Conservation (phyloP, 2,329 filamentous ascomycete species). For the Chaetomium strumarium region DNA sequence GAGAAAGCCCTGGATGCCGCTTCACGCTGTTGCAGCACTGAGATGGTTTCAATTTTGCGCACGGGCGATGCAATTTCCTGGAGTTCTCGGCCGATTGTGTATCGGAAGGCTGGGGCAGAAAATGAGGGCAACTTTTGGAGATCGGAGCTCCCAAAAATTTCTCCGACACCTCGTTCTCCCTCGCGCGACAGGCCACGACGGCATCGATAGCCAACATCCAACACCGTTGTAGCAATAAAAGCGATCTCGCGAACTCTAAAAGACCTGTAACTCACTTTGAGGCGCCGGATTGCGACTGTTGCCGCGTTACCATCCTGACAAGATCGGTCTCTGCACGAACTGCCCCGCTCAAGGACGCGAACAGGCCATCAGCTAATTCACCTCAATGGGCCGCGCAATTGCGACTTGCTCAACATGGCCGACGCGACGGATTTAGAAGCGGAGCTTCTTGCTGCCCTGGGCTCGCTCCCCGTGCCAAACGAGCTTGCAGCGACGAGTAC, state of each 20-base stretch:
- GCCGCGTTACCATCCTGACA: no score
- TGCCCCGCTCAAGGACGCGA: neutral
- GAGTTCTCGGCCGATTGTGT: constrained; percentile 18
- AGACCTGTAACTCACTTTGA: no score
- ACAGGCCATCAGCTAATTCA: neutral
- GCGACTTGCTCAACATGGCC: constrained; percentile 20
- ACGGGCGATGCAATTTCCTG: neutral
- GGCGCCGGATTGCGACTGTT: no score
- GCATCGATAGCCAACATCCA: no score
- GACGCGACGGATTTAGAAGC: constrained; percentile 21
- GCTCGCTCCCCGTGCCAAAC: constrained; percentile 1
- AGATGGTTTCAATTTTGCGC: neutral
- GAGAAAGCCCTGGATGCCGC: neutral
- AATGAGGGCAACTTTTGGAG: constrained; percentile 27
- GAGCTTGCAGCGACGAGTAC: neutral
- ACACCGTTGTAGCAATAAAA: no score
- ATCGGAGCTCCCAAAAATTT: constrained; percentile 15
- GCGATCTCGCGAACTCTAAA: no score
- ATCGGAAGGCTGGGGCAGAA: constrained; percentile 27
- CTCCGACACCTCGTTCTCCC: neutral
- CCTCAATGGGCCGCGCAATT: constrained; percentile 17
- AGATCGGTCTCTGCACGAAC: no score
- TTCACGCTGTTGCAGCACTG: no score
- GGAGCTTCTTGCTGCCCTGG: constrained; percentile 24
- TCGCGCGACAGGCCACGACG: no score